Evolutionary conservation across 345 rosid species (phyloP).

Genomic region (Odontarrhena argentea): DNA sequence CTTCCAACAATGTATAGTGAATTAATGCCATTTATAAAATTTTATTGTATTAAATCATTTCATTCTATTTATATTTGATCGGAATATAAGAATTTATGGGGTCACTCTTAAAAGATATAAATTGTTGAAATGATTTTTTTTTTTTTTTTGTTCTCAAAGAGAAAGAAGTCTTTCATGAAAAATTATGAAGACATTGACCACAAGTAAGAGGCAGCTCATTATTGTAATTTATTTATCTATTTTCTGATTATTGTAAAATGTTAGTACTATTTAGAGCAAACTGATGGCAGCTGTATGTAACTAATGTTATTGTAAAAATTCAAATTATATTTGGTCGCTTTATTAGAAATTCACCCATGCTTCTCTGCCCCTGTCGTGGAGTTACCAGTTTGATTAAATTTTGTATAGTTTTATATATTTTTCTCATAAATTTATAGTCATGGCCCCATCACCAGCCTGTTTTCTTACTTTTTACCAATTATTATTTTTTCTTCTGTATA

Average conservation of each 20-base stretch:
- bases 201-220: too few species aligned
- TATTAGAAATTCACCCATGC: conserved; percentile 36
- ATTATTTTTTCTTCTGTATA: neutral
- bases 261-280: conserved; percentile 13
- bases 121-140: too few species aligned
- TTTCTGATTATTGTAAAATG: conserved; percentile 10
- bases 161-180: too few species aligned
- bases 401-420: neutral
- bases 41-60: too few species aligned
- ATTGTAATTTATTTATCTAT: neutral
- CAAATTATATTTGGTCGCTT: conserved; percentile 2
- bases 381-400: neutral
- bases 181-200: too few species aligned
- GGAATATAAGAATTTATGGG: too few species aligned
- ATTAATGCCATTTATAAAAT: too few species aligned
- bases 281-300: conserved; percentile 39
- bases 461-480: conserved; percentile 29
- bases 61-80: too few species aligned
- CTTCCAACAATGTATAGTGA: too few species aligned
- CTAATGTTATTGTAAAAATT: conserved; percentile 1
- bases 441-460: conserved; percentile 44
- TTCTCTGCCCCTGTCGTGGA: conserved; percentile 38
- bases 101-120: too few species aligned
- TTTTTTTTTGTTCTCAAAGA: too few species aligned
- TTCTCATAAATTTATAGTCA: conserved; percentile 3